phyloP scores from a whole-genome alignment of 306 rosid species.

The Cucurbita argyrosperma region DNA sequence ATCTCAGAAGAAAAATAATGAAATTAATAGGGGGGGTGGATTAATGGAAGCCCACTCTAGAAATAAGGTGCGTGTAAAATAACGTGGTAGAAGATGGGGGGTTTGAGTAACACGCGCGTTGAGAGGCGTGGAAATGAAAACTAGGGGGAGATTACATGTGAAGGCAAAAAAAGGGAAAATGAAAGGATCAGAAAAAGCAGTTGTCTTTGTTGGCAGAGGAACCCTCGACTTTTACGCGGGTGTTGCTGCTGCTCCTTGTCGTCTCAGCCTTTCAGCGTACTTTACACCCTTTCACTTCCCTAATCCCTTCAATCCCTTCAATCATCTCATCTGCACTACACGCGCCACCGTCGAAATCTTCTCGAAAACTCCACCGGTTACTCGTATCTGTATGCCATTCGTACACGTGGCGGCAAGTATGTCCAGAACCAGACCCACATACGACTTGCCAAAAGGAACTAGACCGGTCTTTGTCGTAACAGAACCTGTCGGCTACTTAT shows the following conservation, averaged over 20 bases:
- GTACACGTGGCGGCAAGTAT: slow-evolving; percentile 14
- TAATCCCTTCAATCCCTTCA: slow-evolving; percentile 1
- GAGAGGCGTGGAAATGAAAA: not conserved
- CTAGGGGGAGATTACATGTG: not conserved
- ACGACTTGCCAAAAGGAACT: slow-evolving; percentile 71
- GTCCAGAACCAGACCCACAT: slow-evolving; percentile 14
- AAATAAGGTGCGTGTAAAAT: not conserved
- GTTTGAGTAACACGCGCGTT: not conserved
- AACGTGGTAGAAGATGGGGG: not conserved
- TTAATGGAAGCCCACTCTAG: not conserved
- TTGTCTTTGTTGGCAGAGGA: slow-evolving; percentile 8
- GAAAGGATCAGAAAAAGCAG: not conserved
- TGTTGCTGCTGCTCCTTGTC: slow-evolving; percentile 14
- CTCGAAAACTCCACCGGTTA: not conserved
- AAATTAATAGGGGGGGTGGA: not conserved
- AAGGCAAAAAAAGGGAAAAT: not conserved
- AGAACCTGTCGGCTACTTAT: slow-evolving; percentile 24
- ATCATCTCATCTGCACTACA: slow-evolving; percentile 11
- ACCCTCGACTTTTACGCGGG: slow-evolving; percentile 67
- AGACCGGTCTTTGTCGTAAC: slow-evolving; percentile 67
- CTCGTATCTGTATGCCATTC: not conserved
- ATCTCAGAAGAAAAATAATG: not conserved
- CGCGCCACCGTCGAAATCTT: slow-evolving; percentile 22
- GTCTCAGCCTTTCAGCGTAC: slow-evolving; percentile 70
- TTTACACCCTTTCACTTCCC: slow-evolving; percentile 21